Base-by-base conservation (phyloP, 257 asterid species). In the Solanum piurae region DNA sequence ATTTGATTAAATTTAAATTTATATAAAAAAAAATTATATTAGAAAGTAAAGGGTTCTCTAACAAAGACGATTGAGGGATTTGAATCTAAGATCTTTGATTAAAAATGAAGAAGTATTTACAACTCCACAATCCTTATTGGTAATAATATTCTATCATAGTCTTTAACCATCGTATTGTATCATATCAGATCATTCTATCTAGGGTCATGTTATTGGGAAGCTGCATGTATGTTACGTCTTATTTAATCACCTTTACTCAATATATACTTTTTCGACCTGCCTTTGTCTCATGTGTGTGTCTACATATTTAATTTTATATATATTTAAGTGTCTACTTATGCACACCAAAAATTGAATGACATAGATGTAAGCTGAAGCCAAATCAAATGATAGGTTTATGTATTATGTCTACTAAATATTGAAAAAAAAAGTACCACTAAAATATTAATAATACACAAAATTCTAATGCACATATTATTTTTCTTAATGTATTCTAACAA, bases 81-180 rank as follows among this genome's bases (percentile, higher is more conserved):
- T 18, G 1, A 18, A 55, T 55, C 0, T 0, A 55, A 55, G 0
- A 55, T 18, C 0, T 55, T 4, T 2, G 2, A 55, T 55, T 55
- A 55, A 18, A 0, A 20, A 0, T 7, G 2, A 55, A 55, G 0
- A 18, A 55, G 0, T 55, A 55, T 55, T 55, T 55, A 55, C 1
- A 3, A 6, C 2, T 55, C 9, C 0, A 55, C 1, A 55, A 6
- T 3, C n/a, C 10, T 18, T 55, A 18, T 18, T 55, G 4, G 10
- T 55, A 55, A 11, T 62, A 62, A 5, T 62, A 4, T 62, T 62
- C 1, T 62, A 62, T n/a, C 29, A 60, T 60, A n/a, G 6, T 62
- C 12, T 2, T 9, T n/a, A 9, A 62, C 7, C 0, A 62, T 62
- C 14, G 3, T 23, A 62, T 9, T 3, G 3, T 23, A 62, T 9